A percentile compares a stretch with the other conserved stretches of the same genome.
These are phyloP conservation scores for Candida tibetensis DNA, from an alignment of 805 yeast genomes.

Conservation along the genomic window DNA sequence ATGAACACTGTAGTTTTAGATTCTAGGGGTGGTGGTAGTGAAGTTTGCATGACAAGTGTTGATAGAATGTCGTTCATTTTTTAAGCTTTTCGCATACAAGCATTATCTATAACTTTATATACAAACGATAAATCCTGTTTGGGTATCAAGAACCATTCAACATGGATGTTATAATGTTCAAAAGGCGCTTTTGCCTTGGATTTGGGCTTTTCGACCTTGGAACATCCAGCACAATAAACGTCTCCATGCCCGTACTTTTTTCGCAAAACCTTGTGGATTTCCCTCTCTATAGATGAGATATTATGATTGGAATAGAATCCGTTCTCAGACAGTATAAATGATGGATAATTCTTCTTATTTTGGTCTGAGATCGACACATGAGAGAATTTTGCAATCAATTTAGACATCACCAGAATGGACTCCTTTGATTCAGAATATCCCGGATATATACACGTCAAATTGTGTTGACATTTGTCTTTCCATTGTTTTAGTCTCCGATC, in stretches of 20 bases:
- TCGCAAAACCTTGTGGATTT: conserved; percentile 40
- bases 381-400: background rate
- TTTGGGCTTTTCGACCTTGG: conserved; percentile 1
- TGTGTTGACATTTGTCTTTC: conserved; percentile 51
- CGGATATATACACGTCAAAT: conserved; percentile 18
- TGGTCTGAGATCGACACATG: conserved; percentile 9
- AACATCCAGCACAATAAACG: conserved; percentile 48
- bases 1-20: no score
- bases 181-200: background rate
- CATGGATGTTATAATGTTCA: conserved; percentile 37
- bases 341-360: background rate
- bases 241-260: conserved; percentile 46
- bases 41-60: no score
- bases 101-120: conserved; percentile 30
- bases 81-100: conserved; percentile 2
- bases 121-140: conserved; percentile 34
- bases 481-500: conserved; percentile 46
- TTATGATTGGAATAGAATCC: conserved; percentile 36
- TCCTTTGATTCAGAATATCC: background rate
- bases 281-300: conserved; percentile 38
- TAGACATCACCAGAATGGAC: background rate
- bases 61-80: background rate
- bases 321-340: conserved; percentile 10
- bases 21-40: no score
- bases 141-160: conserved; percentile 59